These are phyloP conservation scores for Quercus lobata DNA, from an alignment of 331 rosid species.

Conservation along the genomic window DNA sequence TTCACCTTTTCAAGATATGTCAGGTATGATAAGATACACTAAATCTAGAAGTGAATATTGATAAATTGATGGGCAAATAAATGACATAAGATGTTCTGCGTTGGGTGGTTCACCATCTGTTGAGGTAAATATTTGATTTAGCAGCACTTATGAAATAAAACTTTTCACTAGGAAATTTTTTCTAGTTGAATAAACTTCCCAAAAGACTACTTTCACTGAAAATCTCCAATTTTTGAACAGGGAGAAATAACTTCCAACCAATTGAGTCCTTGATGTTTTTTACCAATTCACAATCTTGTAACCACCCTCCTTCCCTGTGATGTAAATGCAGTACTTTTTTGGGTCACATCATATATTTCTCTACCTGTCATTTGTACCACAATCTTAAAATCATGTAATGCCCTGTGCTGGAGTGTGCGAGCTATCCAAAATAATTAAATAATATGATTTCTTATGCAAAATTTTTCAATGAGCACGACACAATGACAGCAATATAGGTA, in stretches of 20 bases:
- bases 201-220: neutral
- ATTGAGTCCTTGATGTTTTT: neutral
- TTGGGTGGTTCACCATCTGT: neutral
- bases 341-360: neutral
- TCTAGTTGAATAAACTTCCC: neutral
- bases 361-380: neutral
- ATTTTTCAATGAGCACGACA: no score
- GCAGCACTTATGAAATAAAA: neutral
- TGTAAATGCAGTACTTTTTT: neutral
- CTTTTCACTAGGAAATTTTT: neutral
- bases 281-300: neutral
- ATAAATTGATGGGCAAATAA: neutral
- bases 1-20: no score
- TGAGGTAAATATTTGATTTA: neutral
- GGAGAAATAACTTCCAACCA: neutral
- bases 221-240: neutral
- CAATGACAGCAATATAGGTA: no score
- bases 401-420: neutral
- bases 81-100: neutral
- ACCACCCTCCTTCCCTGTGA: neutral
- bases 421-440: neutral
- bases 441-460: no score
- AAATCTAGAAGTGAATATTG: neutral
- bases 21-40: no score
- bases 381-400: neutral